These are phyloP conservation scores for Plantago elongata DNA, from an alignment of 257 asterid species.

Conservation along the genomic window DNA sequence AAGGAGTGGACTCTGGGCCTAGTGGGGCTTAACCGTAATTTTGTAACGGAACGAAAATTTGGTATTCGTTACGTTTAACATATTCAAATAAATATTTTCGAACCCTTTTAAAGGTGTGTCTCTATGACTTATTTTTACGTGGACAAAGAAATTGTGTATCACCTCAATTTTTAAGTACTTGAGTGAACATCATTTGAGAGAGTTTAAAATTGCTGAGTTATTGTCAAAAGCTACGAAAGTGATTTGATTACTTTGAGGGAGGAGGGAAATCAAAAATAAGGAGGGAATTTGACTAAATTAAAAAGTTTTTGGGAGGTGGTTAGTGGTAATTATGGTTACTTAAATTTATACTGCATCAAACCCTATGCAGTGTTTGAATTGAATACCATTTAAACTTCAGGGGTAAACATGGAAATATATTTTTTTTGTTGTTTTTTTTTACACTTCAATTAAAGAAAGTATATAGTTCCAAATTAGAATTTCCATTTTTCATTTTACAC, in stretches of 20 bases:
- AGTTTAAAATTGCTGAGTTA: background rate
- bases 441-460: no score
- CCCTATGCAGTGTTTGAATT: background rate
- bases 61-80: no score
- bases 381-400: background rate
- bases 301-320: background rate
- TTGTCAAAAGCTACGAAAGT: conserved; percentile 2
- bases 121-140: no score
- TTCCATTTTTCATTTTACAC: no score
- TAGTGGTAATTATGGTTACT: background rate
- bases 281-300: background rate
- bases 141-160: no score
- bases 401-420: background rate
- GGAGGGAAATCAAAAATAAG: background rate
- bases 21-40: conserved; percentile 10
- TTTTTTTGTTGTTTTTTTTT: no score
- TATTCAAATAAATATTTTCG: no score
- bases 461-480: no score
- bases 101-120: no score
- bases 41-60: no score
- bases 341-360: background rate
- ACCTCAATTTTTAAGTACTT: no score
- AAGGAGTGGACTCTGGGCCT: conserved; percentile 1
- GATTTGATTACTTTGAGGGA: background rate
- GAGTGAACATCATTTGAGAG: no score